Conservation (phyloP, 1,284 basidiomycete genomes). For the Fomitopsis palustris region DNA sequence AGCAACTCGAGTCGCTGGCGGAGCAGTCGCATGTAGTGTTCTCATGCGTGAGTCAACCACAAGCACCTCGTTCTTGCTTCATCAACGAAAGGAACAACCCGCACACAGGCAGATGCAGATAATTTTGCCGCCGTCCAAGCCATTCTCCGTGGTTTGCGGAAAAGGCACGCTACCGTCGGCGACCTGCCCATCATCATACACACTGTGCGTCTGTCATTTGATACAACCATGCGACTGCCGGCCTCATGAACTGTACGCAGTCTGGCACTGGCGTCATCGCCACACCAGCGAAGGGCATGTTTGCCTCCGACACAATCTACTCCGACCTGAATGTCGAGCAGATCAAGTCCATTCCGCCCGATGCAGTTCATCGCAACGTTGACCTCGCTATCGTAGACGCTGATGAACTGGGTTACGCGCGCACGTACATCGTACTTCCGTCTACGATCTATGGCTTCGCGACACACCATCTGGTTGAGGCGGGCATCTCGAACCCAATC, state of each 20-base stretch:
- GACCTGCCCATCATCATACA: constrained; percentile 45
- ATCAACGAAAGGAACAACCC: background rate
- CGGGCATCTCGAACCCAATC: constrained; percentile 33
- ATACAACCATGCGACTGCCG: background rate
- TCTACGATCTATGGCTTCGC: constrained; percentile 39
- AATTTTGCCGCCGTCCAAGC: constrained; percentile 36
- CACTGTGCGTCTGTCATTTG: constrained; percentile 36
- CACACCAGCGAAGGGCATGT: constrained; percentile 31
- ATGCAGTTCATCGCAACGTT: constrained; percentile 32
- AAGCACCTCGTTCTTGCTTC: background rate
- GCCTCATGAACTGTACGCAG: constrained; percentile 15
- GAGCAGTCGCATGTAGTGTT: constrained; percentile 25
- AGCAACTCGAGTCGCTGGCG: constrained; percentile 19
- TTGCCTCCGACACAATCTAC: constrained; percentile 29
- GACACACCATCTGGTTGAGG: constrained; percentile 30
- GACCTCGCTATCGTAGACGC: constrained; percentile 31
- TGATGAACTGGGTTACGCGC: constrained; percentile 34
- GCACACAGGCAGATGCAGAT: constrained; percentile 39
- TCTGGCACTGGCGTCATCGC: constrained; percentile 34
- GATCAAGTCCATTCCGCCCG: constrained; percentile 31
- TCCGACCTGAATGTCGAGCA: constrained; percentile 32
- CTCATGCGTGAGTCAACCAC: constrained; percentile 15
- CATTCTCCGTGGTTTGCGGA: constrained; percentile 42
- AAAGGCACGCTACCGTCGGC: constrained; percentile 38
- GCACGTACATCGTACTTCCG: constrained; percentile 37